phyloP scores from a whole-genome alignment of 2,329 filamentous ascomycete species.

The Beauveria bassiana region DNA sequence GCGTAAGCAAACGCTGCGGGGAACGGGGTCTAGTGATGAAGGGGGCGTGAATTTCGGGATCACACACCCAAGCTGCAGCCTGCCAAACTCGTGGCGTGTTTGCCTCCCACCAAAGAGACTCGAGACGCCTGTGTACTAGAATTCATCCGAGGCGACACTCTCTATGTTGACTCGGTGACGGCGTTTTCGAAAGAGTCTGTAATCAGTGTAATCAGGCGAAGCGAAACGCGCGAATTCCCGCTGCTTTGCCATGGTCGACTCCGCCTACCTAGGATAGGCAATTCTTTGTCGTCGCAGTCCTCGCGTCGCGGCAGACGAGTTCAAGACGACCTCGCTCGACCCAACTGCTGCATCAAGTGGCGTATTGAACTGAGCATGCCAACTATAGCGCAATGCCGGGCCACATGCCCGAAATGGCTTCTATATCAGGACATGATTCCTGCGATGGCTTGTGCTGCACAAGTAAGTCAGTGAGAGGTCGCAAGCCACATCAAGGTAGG shows the following conservation, averaged over 20 bases:
- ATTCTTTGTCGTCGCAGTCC: neutral
- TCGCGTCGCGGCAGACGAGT: neutral
- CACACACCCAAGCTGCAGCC: neutral
- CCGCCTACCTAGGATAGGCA: neutral
- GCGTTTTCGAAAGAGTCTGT: neutral
- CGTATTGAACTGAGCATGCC: neutral
- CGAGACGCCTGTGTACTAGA: neutral
- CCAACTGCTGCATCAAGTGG: neutral
- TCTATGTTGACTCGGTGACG: neutral
- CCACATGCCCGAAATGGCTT: neutral
- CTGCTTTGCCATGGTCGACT: neutral
- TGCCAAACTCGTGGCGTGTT: neutral
- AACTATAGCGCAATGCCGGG: neutral
- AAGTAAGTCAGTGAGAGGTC: neutral
- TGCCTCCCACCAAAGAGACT: neutral
- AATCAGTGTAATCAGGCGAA: neutral
- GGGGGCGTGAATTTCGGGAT: neutral
- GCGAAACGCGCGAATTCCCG: neutral
- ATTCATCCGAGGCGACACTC: neutral
- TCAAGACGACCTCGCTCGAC: neutral
- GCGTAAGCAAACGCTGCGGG: constrained; percentile 5
- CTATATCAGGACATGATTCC: neutral
- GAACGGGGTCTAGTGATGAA: constrained; percentile 1
- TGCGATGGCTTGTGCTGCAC: neutral
- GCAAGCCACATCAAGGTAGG: neutral